Evolutionary conservation across 345 rosid genomes (phyloP), one percentile per base, ranked within the genome.

Genomic region (Boechera divaricarpa): DNA sequence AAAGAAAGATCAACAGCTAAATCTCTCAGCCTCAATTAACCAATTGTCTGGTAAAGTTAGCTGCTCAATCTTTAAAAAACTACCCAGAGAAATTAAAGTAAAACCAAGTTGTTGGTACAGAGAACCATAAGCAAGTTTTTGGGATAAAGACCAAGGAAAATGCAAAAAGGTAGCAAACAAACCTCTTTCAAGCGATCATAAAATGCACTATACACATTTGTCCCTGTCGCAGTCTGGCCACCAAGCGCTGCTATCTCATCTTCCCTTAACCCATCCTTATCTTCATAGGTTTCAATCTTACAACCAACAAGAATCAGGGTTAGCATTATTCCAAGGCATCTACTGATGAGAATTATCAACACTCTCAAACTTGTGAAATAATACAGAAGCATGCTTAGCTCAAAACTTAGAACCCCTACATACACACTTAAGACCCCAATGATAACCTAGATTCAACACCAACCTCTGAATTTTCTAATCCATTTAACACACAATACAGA

Each of bases 101-200:
- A 15, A 28, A 49, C 38, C 68, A 49, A 36, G 5, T 36, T 56
- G 21, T 49, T 61, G 41, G 5, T 24, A 48, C 31, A 58, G 44
- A 72, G 48, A 73, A 28, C 21, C 31, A 70, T 15, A 41, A 2
- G 32, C 18, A 69, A 56, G 8, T 56, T 6, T 41, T 36, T 6
- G 16, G 33, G 5, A 36, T 16, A n/a, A 10, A 12, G 16, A 74
- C n/a, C 21, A 65, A 33, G 5, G 59, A 6, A 41, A 28, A 63
- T 16, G 56, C 61, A 72, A 45, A 32, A 36, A 10, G 7, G 10
- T 16, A 44, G 24, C 6, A 10, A 57, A 5, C 18, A 63, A 73
- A 96, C 98, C 97, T 96, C 99, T 76, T 91, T 96, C 74, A 96
- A 72, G 66, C 97, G 88, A 81, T 96, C 98, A 72, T 96, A 93